A percentile compares a stretch with the other conserved stretches of the same genome.
Conservation (phyloP, 805 yeast genomes). For the Candida parachauliodes region DNA sequence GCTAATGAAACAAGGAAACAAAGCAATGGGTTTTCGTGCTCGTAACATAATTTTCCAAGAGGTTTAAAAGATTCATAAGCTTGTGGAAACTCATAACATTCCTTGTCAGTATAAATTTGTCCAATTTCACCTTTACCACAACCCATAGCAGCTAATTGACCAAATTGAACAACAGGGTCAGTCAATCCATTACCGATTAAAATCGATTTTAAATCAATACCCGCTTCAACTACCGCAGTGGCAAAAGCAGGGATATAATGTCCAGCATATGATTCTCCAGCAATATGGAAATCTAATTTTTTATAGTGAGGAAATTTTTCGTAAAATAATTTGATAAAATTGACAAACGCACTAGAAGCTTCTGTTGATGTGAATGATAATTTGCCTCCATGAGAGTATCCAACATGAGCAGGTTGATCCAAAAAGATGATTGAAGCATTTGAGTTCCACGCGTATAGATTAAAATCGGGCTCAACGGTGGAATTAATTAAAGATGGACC, state of each 20-base stretch:
- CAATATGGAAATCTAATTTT: slow-evolving; percentile 25
- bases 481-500: slow-evolving; percentile 18
- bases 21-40: slow-evolving; percentile 17
- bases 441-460: slow-evolving; percentile 20
- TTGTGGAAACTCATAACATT: slow-evolving; percentile 25
- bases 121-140: slow-evolving; percentile 51
- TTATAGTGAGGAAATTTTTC: slow-evolving; percentile 23
- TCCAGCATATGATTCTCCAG: slow-evolving; percentile 43
- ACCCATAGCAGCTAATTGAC: slow-evolving; percentile 81
- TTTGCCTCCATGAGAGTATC: slow-evolving; percentile 19
- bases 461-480: slow-evolving; percentile 14
- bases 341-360: slow-evolving; percentile 24
- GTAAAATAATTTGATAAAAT: slow-evolving; percentile 28
- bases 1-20: slow-evolving; percentile 25
- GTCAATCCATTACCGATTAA: slow-evolving; percentile 90
- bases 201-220: slow-evolving; percentile 56
- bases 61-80: slow-evolving; percentile 21
- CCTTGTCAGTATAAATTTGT: slow-evolving; percentile 21
- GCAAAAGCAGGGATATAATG: slow-evolving; percentile 41
- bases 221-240: slow-evolving; percentile 33
- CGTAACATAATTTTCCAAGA: slow-evolving; percentile 21
- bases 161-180: slow-evolving; percentile 70
- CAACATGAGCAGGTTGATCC: slow-evolving; percentile 28
- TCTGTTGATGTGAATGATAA: slow-evolving; percentile 18
- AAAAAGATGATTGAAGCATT: slow-evolving; percentile 34